These are phyloP conservation scores for Teratosphaeria gauchensis DNA, from an alignment of 2,329 filamentous ascomycete genomes.

Conservation along the genomic window DNA sequence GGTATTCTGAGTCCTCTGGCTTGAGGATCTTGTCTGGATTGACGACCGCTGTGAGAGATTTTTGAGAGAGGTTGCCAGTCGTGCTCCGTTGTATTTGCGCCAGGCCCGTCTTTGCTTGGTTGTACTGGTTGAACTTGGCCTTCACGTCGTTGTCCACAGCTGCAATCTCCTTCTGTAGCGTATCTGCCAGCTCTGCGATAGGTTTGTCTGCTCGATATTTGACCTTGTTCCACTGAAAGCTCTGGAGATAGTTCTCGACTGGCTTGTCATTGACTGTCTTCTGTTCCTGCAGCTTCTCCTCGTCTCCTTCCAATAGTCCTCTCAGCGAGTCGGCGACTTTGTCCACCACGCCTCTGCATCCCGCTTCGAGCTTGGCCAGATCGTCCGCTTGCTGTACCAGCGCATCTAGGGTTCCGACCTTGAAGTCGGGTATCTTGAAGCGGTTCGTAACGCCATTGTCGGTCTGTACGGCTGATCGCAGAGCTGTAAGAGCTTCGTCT, in stretches of 20 bases:
- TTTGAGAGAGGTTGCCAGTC: conserved; percentile 88
- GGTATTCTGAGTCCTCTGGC: conserved; percentile 78
- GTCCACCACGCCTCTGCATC: conserved; percentile 70
- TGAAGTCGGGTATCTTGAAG: conserved; percentile 86
- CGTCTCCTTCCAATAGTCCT: conserved; percentile 73
- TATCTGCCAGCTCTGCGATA: conserved; percentile 75
- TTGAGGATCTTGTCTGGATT: conserved; percentile 64
- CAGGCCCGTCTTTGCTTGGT: conserved; percentile 76
- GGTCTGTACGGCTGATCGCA: conserved; percentile 60
- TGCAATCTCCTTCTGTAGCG: conserved; percentile 81
- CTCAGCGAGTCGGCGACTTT: conserved; percentile 84
- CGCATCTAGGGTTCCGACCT: conserved; percentile 92
- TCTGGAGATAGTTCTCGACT: conserved; percentile 84
- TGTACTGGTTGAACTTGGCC: conserved; percentile 89
- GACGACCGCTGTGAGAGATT: conserved; percentile 83
- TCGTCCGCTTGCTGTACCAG: conserved; percentile 96
- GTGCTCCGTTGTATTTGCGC: conserved; percentile 75
- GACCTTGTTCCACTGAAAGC: conserved; percentile 94
- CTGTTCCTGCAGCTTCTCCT: conserved; percentile 72
- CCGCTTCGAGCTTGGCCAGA: conserved; percentile 72
- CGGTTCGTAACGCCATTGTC: conserved; percentile 68
- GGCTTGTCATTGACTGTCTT: conserved; percentile 89
- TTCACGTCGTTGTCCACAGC: conserved; percentile 96
- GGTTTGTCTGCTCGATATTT: conserved; percentile 92
- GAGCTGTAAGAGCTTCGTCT: conserved; percentile 69